Evolutionary conservation across 371 early-diverging fungal genomes (phyloP).

Genomic region (Nosema muscidifuracis): DNA sequence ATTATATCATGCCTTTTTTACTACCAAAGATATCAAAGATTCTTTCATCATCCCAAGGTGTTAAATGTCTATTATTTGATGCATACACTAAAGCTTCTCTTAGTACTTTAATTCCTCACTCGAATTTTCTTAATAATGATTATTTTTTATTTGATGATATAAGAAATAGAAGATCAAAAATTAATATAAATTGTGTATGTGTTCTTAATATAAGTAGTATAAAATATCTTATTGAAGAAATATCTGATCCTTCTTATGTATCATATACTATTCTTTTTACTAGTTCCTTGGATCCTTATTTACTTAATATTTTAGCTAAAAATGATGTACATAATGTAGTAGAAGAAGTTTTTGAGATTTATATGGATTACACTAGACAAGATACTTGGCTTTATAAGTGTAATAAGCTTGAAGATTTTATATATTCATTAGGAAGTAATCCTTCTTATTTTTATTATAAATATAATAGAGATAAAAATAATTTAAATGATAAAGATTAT

Average conservation of each 20-base stretch:
- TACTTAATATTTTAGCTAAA: slow-evolving; percentile 53
- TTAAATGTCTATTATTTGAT: slow-evolving; percentile 60
- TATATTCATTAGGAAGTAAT: slow-evolving; percentile 44
- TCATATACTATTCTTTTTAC: slow-evolving; percentile 60
- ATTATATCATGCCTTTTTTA: not conserved
- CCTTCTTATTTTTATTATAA: slow-evolving; percentile 46
- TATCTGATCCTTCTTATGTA: slow-evolving; percentile 54
- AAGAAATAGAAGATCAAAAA: slow-evolving; percentile 39
- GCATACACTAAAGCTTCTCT: slow-evolving; percentile 54
- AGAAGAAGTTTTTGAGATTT: slow-evolving; percentile 60
- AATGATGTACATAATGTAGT: slow-evolving; percentile 57
- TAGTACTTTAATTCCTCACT: slow-evolving; percentile 57
- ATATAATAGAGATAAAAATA: not conserved
- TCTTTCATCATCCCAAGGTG: slow-evolving; percentile 48
- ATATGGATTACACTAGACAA: slow-evolving; percentile 47
- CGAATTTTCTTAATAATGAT: slow-evolving; percentile 53
- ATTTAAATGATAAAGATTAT: slow-evolving; percentile 9
- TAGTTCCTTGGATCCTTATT: slow-evolving; percentile 46
- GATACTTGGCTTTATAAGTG: slow-evolving; percentile 43
- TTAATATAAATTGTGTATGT: slow-evolving; percentile 54
- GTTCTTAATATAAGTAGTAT: slow-evolving; percentile 46
- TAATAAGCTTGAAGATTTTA: slow-evolving; percentile 27
- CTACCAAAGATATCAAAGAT: slow-evolving; percentile 13
- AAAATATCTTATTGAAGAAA: slow-evolving; percentile 52
- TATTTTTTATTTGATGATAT: slow-evolving; percentile 62